phyloP scores from a whole-genome alignment of 2,329 filamentous ascomycete species.

The Fusarium sp. region DNA sequence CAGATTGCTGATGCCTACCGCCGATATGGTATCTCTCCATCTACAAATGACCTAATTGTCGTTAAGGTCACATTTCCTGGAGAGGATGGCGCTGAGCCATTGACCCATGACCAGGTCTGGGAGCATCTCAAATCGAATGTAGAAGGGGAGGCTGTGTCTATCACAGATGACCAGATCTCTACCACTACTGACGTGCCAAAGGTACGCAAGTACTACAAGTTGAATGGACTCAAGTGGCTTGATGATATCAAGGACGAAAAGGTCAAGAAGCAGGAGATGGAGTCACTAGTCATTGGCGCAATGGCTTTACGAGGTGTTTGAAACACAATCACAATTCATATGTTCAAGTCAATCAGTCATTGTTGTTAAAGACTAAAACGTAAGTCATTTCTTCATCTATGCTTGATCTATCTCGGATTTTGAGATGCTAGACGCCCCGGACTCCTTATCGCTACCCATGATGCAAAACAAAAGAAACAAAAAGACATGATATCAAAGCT shows the following conservation, averaged over 20 bases:
- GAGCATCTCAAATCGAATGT: conserved; percentile 72
- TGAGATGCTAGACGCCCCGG: conserved; percentile 44
- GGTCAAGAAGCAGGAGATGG: conserved; percentile 67
- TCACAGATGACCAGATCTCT: conserved; percentile 73
- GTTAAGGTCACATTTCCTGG: conserved; percentile 78
- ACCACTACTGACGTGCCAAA: conserved; percentile 73
- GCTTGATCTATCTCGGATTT: conserved; percentile 45
- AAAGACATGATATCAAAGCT: conserved; percentile 41
- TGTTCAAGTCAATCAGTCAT: conserved; percentile 6
- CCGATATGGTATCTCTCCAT: conserved; percentile 82
- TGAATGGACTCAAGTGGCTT: conserved; percentile 71
- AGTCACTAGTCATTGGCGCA: conserved; percentile 76
- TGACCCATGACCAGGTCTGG: conserved; percentile 62
- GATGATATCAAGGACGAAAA: conserved; percentile 59
- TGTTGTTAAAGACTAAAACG: conserved; percentile 34
- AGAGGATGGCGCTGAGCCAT: conserved; percentile 56
- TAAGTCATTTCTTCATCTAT: conserved; percentile 49
- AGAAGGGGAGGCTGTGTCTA: conserved; percentile 68
- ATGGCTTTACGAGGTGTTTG: conserved; percentile 73
- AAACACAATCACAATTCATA: conserved; percentile 17
- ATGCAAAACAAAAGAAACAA: conserved; percentile 45
- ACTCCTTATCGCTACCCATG: conserved; percentile 50
- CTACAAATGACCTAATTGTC: conserved; percentile 79
- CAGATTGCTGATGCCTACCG: conserved; percentile 94
- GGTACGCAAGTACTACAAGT: conserved; percentile 88